These are phyloP conservation scores for Camellia lanceoleosa DNA, from an alignment of 148 eudicot species.

Conservation along the genomic window DNA sequence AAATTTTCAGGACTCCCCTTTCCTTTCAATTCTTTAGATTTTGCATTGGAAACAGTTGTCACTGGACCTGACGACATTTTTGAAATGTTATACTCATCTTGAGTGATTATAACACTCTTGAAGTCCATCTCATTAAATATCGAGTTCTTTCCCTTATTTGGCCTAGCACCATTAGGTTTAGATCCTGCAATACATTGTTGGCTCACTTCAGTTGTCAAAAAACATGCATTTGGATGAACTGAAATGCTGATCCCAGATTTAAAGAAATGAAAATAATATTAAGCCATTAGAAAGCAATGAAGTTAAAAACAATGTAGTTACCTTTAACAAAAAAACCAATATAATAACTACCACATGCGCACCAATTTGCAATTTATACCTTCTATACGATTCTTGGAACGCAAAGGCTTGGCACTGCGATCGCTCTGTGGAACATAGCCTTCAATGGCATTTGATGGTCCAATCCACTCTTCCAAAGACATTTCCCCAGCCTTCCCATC, in stretches of 20 bases:
- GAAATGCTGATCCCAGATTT: background rate
- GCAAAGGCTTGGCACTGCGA: conserved; percentile 23
- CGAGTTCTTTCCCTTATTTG: conserved; percentile 36
- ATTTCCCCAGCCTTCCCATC: conserved; percentile 48
- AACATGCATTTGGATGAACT: background rate
- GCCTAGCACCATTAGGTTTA: conserved; percentile 28
- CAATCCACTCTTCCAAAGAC: conserved; percentile 74
- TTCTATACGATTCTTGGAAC: conserved; percentile 27
- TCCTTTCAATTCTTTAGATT: conserved; percentile 26
- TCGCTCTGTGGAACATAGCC: conserved; percentile 81
- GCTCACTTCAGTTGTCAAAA: conserved; percentile 23
- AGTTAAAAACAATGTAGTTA: background rate
- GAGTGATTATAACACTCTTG: conserved; percentile 54
- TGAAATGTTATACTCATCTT: conserved; percentile 69
- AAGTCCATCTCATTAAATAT: conserved; percentile 50
- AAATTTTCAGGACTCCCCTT: conserved; percentile 22
- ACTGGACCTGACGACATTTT: conserved; percentile 26
- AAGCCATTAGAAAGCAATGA: background rate
- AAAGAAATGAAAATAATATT: background rate
- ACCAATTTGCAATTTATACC: conserved; percentile 27
- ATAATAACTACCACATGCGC: background rate
- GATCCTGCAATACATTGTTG: conserved; percentile 46
- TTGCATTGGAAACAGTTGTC: conserved; percentile 25
- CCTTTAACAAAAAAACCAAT: background rate
- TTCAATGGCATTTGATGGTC: conserved; percentile 85